Base-by-base conservation (phyloP, 768 basidiomycete genomes). In the Hygrocybe coccinea region DNA sequence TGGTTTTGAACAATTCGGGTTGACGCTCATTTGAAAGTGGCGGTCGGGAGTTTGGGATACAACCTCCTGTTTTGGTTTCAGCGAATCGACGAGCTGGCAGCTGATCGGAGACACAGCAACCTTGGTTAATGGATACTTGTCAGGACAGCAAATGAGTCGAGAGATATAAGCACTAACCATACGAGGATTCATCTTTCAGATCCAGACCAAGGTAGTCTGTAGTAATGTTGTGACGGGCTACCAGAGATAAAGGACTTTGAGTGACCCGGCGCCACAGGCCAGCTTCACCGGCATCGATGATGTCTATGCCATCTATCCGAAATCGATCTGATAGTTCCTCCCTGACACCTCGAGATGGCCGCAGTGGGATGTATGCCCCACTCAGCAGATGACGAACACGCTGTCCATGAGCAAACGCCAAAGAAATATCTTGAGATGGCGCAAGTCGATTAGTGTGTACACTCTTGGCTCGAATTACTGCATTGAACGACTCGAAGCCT, bases 401-500 rank as follows among this genome's bases (percentile, higher is more conserved):
- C 45, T 67, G 65, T 2, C 59, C 60, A 37, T 64, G 62, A 2
- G 65, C 70, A 55, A 70, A 66, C 0, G 59, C 58, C 12, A 37
- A 12, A 10, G 61, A 64, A 52, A 71, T 72, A 48, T 71, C 72
- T 0, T 62, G 59, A 10, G 68, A 70, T 0, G 69, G 71, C 1
- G 72, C 69, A 21, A 67, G 67, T 7, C 65, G 60, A 55, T 76
- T 76, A 7, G 63, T 66, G 51, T 74, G 67, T 5, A 75, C 56
- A 52, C 69, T 70, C 25, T 64, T 56, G 0, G 59, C 60, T 2
- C 68, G 64, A 21, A 76, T 71, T 15, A 74, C 59, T 1, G 66
- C 66, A 61, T 75, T 75, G 63, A 69, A 79, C 2, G 73, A 74
- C 59, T 79, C 73, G 56, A 76, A 79, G 0, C 54, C 56, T 48